Percentiles rank a stretch among this genome's conserved stretches.
Evolutionary conservation across 176 grass and related monocot genomes (phyloP).

Genomic region (Ampelocalamus luodianensis): DNA sequence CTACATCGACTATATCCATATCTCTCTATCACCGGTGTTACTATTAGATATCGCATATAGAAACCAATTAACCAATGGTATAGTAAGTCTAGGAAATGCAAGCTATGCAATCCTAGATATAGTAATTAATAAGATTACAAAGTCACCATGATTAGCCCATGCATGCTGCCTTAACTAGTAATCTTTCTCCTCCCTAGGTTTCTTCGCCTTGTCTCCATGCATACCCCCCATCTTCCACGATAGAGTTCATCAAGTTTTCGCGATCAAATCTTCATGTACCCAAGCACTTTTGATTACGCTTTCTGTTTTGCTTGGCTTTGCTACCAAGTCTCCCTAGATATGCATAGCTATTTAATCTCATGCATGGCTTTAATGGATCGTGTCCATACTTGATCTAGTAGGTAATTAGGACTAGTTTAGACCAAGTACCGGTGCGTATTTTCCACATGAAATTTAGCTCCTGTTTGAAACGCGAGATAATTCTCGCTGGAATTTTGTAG

Average conservation of each 20-base stretch:
- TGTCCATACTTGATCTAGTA: background rate
- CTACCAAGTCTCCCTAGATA: background rate
- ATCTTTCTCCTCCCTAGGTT: background rate
- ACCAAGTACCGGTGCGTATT: background rate
- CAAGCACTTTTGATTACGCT: background rate
- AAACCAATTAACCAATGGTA: background rate
- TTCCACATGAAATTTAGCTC: too few relatives aligned
- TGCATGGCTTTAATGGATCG: background rate
- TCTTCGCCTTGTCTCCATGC: background rate
- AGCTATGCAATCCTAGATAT: too few relatives aligned
- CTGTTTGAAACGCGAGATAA: too few relatives aligned
- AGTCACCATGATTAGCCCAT: background rate
- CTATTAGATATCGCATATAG: too few relatives aligned
- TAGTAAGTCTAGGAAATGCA: background rate
- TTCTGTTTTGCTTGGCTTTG: conserved; percentile 24
- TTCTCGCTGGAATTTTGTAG: too few relatives aligned
- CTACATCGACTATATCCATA: too few relatives aligned
- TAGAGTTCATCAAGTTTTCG: background rate
- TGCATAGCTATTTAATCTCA: background rate
- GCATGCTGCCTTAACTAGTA: background rate
- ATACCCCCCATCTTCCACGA: background rate
- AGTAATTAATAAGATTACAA: background rate
- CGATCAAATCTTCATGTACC: background rate
- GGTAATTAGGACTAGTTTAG: background rate
- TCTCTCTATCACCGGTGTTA: too few relatives aligned